A percentile compares a stretch with the other conserved stretches of the same genome.
These are phyloP conservation scores for Aspergillus biplanus DNA, from an alignment of 495 filamentous ascomycete genomes.

Conservation along the genomic window DNA sequence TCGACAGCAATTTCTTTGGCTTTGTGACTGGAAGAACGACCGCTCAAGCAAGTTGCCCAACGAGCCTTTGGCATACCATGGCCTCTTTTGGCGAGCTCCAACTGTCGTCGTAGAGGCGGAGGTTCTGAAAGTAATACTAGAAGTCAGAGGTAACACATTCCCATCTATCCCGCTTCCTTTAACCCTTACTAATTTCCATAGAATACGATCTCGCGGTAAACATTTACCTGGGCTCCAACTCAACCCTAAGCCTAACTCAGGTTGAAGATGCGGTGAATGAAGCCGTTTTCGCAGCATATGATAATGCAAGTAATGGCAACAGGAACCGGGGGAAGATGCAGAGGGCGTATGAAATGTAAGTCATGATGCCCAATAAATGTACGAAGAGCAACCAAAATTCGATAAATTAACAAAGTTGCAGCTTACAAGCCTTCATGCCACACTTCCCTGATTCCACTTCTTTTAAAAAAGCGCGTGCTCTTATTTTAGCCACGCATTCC, in stretches of 20 bases:
- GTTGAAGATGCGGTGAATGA: slow-evolving; percentile 70
- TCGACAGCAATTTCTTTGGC: slow-evolving; percentile 75
- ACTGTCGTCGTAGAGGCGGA: slow-evolving; percentile 69
- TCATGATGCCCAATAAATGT: slow-evolving; percentile 1
- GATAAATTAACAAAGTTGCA: slow-evolving; percentile 32
- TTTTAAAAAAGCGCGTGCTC: slow-evolving; percentile 62
- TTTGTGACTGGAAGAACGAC: slow-evolving; percentile 74
- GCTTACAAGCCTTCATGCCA: slow-evolving; percentile 69
- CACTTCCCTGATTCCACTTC: slow-evolving; percentile 60
- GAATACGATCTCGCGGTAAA: slow-evolving; percentile 69
- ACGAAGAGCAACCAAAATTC: neutral
- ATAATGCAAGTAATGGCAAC: slow-evolving; percentile 90
- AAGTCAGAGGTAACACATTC: slow-evolving; percentile 62
- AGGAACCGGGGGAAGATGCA: slow-evolving; percentile 80
- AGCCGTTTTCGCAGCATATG: slow-evolving; percentile 73
- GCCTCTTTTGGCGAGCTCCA: slow-evolving; percentile 72
- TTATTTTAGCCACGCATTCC: slow-evolving; percentile 84
- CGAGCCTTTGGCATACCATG: slow-evolving; percentile 43
- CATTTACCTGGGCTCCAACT: slow-evolving; percentile 62
- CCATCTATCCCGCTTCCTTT: no score
- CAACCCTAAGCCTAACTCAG: slow-evolving; percentile 52
- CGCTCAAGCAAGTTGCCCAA: slow-evolving; percentile 38
- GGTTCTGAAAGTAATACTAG: slow-evolving; percentile 72
- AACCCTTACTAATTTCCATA: slow-evolving; percentile 36
- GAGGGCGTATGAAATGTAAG: slow-evolving; percentile 81